Conservation (phyloP, 108 stramenopile species). For the Nannochloropsis gaditana region DNA sequence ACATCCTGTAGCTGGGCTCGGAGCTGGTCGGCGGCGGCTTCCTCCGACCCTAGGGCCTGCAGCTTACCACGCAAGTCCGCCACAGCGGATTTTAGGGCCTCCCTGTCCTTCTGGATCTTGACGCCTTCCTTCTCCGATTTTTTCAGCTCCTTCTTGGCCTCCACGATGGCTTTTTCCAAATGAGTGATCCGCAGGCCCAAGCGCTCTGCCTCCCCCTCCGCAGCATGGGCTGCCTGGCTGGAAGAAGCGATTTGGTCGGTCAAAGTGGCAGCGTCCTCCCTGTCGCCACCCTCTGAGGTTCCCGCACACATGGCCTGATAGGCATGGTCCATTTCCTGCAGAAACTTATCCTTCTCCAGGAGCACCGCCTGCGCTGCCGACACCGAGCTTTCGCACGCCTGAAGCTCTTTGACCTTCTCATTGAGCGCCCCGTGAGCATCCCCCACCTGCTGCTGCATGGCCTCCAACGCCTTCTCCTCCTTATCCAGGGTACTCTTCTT, state of each 20-base stretch:
- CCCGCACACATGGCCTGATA: conserved; percentile 48
- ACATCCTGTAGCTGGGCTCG: conserved; percentile 37
- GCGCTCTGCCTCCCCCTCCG: conserved; percentile 70
- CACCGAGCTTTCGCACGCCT: conserved; percentile 18
- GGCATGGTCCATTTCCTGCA: neutral
- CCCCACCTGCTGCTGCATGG: conserved; percentile 10
- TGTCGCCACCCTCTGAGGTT: conserved; percentile 22
- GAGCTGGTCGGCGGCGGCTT: conserved; percentile 30
- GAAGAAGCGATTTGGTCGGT: conserved; percentile 32
- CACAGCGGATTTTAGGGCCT: neutral
- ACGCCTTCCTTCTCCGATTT: conserved; percentile 62
- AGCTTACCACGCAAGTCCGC: conserved; percentile 23
- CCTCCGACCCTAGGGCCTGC: conserved; percentile 29
- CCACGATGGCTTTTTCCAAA: conserved; percentile 63
- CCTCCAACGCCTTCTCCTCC: conserved; percentile 58
- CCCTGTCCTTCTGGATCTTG: neutral
- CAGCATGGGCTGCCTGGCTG: conserved; percentile 21
- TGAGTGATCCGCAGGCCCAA: conserved; percentile 78
- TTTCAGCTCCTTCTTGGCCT: conserved; percentile 73
- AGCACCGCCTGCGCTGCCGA: conserved; percentile 23
- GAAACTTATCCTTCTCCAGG: conserved; percentile 26
- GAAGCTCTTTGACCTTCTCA: neutral
- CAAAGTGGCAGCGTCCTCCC: conserved; percentile 22
- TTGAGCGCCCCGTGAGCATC: conserved; percentile 3
- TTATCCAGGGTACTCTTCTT: conserved; percentile 61